phyloP scores from a whole-genome alignment of 1,284 basidiomycete genomes.

The Tranzscheliella williamsii region DNA sequence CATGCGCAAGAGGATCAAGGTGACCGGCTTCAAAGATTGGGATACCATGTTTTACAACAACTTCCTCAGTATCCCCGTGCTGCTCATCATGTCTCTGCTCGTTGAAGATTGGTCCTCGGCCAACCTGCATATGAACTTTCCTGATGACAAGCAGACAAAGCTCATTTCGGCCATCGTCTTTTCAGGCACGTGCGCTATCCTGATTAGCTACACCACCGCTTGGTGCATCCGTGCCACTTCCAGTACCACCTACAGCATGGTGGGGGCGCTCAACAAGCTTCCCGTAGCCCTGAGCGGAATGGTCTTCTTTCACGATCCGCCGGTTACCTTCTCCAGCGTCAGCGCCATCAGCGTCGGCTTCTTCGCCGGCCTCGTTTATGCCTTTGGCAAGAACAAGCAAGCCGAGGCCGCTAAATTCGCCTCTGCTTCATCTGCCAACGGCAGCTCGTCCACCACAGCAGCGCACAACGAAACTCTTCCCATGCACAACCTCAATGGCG shows the following conservation, averaged over 20 bases:
- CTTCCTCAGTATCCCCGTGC: constrained; percentile 86
- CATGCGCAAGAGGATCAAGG: constrained; percentile 97
- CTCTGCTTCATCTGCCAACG: constrained; percentile 34
- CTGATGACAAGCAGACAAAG: constrained; percentile 76
- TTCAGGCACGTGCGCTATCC: constrained; percentile 93
- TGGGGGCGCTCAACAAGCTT: constrained; percentile 96
- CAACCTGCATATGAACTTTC: constrained; percentile 84
- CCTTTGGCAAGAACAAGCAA: constrained; percentile 58
- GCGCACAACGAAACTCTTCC: constrained; percentile 24
- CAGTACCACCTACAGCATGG: constrained; percentile 99
- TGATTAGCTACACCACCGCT: constrained; percentile 96
- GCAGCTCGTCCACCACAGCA: constrained; percentile 10
- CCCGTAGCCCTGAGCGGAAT: constrained; percentile 73
- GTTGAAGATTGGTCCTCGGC: constrained; percentile 87
- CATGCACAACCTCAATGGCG: constrained; percentile 31
- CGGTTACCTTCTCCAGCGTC: constrained; percentile 80
- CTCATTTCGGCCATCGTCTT: constrained; percentile 87
- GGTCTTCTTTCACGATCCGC: constrained; percentile 69
- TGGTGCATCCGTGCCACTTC: constrained; percentile 97
- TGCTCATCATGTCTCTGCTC: constrained; percentile 79
- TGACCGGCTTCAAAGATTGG: constrained; percentile 98
- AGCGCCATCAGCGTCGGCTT: constrained; percentile 87
- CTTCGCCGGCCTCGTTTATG: constrained; percentile 69
- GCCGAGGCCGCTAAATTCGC: constrained; percentile 45
- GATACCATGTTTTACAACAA: constrained; percentile 99